Conservation (phyloP, 345 rosid species). For the Rhodamnia rubescens region DNA sequence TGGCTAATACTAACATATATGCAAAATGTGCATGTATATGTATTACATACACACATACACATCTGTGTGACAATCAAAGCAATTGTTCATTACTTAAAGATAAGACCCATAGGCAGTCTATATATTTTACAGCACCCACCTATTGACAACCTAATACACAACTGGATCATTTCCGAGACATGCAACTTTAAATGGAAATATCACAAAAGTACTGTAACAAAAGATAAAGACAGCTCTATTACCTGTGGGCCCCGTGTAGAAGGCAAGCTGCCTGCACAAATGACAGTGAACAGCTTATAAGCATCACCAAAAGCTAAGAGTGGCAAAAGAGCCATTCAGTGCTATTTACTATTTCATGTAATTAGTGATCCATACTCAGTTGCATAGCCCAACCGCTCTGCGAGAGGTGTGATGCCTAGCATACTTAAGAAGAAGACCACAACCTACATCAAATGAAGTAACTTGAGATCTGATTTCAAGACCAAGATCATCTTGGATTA, state of each 20-base stretch:
- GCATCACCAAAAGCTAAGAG: background rate
- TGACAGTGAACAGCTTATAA: background rate
- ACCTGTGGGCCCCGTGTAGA: slow-evolving; percentile 42
- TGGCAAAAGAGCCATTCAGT: background rate
- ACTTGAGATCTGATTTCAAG: background rate
- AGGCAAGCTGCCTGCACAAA: slow-evolving; percentile 37
- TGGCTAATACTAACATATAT: background rate
- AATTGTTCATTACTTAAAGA: background rate
- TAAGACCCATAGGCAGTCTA: background rate
- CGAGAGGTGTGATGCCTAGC: slow-evolving; percentile 40
- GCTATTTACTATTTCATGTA: background rate
- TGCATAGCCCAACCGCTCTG: slow-evolving; percentile 43
- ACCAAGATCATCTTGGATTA: background rate
- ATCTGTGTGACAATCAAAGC: background rate
- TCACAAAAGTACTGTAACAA: background rate
- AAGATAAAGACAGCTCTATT: background rate
- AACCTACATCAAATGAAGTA: slow-evolving; percentile 13
- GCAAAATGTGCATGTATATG: background rate
- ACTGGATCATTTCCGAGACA: background rate
- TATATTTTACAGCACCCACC: background rate
- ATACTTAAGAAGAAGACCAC: slow-evolving; percentile 36
- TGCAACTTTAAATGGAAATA: background rate
- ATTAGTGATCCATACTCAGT: slow-evolving; percentile 25
- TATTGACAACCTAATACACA: background rate
- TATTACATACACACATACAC: background rate